A percentile compares a stretch with the other conserved stretches of the same genome.
Conservation (phyloP, 2,329 filamentous ascomycete species). For the Apiospora arundinis region DNA sequence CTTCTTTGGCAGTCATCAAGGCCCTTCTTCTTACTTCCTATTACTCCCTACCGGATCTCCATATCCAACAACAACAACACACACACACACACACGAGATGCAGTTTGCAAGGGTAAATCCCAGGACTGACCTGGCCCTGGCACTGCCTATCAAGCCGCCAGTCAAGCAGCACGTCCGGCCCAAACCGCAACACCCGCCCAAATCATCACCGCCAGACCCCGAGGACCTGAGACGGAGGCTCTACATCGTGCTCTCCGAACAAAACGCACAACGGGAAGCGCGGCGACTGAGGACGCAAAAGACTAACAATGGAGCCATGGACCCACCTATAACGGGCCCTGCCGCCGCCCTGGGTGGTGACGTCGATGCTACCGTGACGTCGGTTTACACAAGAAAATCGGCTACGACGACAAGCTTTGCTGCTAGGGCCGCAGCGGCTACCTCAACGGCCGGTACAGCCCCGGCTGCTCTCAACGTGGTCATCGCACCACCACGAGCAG, state of each 20-base stretch:
- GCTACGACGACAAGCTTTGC: background rate
- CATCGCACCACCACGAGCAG: slow-evolving; percentile 4
- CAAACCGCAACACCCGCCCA: slow-evolving; percentile 26
- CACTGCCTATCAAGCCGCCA: background rate
- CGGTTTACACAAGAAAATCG: background rate
- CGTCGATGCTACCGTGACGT: background rate
- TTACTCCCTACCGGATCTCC: no score
- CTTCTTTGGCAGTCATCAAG: background rate
- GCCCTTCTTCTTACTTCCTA: no score
- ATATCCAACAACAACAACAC: background rate
- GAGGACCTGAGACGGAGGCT: slow-evolving; percentile 62
- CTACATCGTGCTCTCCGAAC: slow-evolving; percentile 55
- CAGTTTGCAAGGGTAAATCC: slow-evolving; percentile 5
- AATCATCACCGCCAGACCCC: slow-evolving; percentile 55
- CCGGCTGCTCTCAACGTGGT: background rate
- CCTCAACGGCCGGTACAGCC: background rate
- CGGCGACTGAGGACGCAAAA: slow-evolving; percentile 34
- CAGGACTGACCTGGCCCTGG: background rate
- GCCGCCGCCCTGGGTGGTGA: slow-evolving; percentile 13
- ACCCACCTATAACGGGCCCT: slow-evolving; percentile 16
- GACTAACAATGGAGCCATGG: slow-evolving; percentile 24
- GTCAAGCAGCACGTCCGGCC: background rate
- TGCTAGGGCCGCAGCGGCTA: background rate
- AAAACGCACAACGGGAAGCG: slow-evolving; percentile 47
- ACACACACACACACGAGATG: background rate